These are phyloP conservation scores for Xylaria scruposa DNA, from an alignment of 495 filamentous ascomycete species.

Conservation along the genomic window DNA sequence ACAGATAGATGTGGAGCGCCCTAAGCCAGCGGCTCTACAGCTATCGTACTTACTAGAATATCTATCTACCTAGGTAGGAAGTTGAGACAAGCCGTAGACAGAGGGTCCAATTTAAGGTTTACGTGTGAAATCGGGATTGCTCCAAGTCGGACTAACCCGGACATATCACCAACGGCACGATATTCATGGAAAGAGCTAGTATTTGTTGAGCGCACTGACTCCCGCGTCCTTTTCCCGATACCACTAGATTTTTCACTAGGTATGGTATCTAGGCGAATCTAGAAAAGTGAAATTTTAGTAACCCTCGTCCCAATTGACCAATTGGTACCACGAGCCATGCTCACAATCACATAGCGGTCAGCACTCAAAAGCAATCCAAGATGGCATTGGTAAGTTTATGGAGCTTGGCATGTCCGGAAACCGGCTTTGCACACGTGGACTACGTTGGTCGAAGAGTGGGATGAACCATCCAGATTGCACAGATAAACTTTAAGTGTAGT, in stretches of 20 bases:
- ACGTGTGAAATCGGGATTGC: background rate
- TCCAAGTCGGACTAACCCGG: background rate
- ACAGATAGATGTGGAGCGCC: constrained; percentile 15
- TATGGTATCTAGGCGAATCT: background rate
- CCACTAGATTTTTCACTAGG: constrained; percentile 1
- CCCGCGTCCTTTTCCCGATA: constrained; percentile 1
- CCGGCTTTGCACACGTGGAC: constrained; percentile 6
- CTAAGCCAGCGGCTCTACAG: constrained; percentile 2
- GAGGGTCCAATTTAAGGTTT: constrained; percentile 7
- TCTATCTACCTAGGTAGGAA: background rate
- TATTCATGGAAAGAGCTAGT: background rate
- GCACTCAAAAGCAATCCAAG: background rate
- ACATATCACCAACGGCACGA: background rate
- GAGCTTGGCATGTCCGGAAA: constrained; percentile 14
- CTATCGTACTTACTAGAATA: constrained; percentile 9
- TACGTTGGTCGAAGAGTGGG: background rate
- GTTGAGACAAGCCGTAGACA: background rate
- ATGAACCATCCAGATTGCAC: background rate
- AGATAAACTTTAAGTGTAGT: background rate
- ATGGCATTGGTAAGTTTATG: background rate
- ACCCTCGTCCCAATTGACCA: background rate
- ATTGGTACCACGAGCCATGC: constrained; percentile 5
- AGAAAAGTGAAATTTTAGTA: background rate
- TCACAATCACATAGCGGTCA: constrained; percentile 11
- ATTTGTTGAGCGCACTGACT: background rate